Conservation (phyloP, 192 early-diverging fungal species). For the Entomortierella parvispora region DNA sequence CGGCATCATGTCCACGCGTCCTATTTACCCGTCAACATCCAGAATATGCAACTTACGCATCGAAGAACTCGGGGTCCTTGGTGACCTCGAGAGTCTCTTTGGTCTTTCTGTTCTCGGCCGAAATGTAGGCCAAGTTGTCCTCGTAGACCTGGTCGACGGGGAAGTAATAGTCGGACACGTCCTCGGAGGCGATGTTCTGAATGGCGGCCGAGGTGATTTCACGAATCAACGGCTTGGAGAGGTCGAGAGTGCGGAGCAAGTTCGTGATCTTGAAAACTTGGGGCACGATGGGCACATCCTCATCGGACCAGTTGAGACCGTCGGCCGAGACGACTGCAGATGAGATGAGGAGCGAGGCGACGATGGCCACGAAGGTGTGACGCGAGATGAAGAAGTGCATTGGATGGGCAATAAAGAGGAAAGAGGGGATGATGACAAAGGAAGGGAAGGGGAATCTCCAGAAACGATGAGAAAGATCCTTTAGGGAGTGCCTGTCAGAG, state of each 20-base stretch:
- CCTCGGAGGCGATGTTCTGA: conserved; percentile 54
- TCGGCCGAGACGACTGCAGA: conserved; percentile 1
- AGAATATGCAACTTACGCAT: conserved; percentile 37
- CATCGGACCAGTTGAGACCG: conserved; percentile 8
- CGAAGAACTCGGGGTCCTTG: conserved; percentile 37
- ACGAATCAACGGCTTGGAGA: conserved; percentile 59
- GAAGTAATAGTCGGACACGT: conserved; percentile 59
- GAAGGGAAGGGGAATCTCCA: no score
- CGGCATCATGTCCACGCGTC: no score
- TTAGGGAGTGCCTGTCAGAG: no score
- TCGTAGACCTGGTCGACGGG: conserved; percentile 42
- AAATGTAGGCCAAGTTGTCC: conserved; percentile 50
- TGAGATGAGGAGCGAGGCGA: conserved; percentile 24
- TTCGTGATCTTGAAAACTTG: conserved; percentile 64
- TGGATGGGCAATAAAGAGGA: not conserved
- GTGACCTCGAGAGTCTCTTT: conserved; percentile 34
- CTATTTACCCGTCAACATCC: no score
- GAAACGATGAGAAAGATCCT: no score
- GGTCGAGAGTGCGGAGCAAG: conserved; percentile 70
- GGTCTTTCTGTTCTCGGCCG: conserved; percentile 56
- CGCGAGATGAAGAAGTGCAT: conserved; percentile 22
- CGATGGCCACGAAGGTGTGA: conserved; percentile 19
- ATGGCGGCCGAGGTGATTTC: conserved; percentile 57
- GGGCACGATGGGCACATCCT: conserved; percentile 39
- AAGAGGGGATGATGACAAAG: not conserved